phyloP scores from a whole-genome alignment of 805 yeast species.

The Monosporozyma yasuniensis region DNA sequence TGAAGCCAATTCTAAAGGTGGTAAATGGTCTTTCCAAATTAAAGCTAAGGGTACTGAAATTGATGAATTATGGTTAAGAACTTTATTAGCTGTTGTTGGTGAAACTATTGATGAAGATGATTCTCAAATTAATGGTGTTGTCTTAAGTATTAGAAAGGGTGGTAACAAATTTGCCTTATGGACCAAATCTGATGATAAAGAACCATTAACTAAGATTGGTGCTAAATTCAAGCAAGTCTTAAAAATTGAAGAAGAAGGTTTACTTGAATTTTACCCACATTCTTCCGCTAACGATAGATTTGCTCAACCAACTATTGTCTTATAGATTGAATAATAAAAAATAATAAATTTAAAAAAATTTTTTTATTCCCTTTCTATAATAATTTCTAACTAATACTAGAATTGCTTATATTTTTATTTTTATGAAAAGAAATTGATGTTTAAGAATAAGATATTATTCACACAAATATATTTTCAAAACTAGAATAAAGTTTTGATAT shows the following conservation, averaged over 20 bases:
- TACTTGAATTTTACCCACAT: conserved; percentile 57
- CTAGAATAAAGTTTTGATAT: not conserved
- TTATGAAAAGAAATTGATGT: too few species aligned
- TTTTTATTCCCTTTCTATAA: not conserved
- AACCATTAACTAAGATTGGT: conserved; percentile 67
- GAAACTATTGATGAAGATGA: conserved; percentile 83
- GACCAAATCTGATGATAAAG: conserved; percentile 71
- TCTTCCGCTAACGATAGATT: conserved; percentile 28
- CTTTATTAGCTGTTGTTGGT: conserved; percentile 84
- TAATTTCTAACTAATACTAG: not conserved
- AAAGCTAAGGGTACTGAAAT: conserved; percentile 53
- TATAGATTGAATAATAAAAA: conserved; percentile 14
- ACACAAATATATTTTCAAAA: not conserved
- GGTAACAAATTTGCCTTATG: conserved; percentile 83
- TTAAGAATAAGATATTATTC: not conserved
- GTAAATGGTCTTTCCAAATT: conserved; percentile 84
- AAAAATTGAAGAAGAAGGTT: conserved; percentile 62
- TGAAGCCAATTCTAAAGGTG: conserved; percentile 75
- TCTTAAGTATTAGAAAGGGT: conserved; percentile 75
- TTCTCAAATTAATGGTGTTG: conserved; percentile 88
- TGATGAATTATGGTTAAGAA: conserved; percentile 88
- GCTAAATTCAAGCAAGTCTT: conserved; percentile 79
- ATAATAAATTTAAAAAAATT: too few species aligned
- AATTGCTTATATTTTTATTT: too few species aligned
- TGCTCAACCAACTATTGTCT: conserved; percentile 28